Percentiles rank a stretch among this genome's conserved stretches.
phyloP scores from a whole-genome alignment of 495 filamentous ascomycete species.

The Geoglossum glabrum region DNA sequence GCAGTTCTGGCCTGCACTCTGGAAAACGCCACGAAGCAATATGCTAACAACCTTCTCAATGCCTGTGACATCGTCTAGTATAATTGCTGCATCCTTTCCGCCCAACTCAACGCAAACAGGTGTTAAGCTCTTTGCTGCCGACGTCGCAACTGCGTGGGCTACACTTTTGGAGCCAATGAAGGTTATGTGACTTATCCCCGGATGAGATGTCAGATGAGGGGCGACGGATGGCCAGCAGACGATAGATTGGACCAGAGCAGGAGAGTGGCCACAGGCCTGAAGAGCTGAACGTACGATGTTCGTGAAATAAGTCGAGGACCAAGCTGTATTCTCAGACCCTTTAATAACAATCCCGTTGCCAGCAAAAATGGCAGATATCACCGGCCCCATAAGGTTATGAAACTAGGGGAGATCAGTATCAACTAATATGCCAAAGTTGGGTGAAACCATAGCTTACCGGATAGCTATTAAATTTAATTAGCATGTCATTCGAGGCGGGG shows the following conservation, averaged over 20 bases:
- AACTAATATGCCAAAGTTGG: neutral
- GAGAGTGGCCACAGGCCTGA: constrained; percentile 61
- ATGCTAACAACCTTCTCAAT: constrained; percentile 52
- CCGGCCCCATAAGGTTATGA: constrained; percentile 82
- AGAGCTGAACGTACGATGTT: constrained; percentile 61
- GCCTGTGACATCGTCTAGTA: constrained; percentile 60
- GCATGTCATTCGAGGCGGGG: neutral
- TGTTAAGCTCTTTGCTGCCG: constrained; percentile 63
- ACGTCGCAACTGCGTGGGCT: constrained; percentile 70
- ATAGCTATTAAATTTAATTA: constrained; percentile 5
- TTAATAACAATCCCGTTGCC: constrained; percentile 88
- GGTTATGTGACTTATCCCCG: constrained; percentile 71
- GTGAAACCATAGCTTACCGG: constrained; percentile 14
- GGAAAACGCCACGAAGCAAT: constrained; percentile 81
- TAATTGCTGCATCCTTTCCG: constrained; percentile 85
- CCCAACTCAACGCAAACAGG: constrained; percentile 80
- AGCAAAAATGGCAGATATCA: constrained; percentile 81
- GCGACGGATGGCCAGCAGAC: constrained; percentile 76
- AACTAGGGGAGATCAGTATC: constrained; percentile 33
- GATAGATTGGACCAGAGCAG: constrained; percentile 63
- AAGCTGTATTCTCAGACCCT: constrained; percentile 80
- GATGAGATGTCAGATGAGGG: constrained; percentile 66
- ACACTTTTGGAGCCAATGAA: constrained; percentile 87
- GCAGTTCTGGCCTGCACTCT: constrained; percentile 95
- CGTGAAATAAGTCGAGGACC: constrained; percentile 66